Conservation (phyloP, 768 basidiomycete species). For the Phlegmacium glaucopus region DNA sequence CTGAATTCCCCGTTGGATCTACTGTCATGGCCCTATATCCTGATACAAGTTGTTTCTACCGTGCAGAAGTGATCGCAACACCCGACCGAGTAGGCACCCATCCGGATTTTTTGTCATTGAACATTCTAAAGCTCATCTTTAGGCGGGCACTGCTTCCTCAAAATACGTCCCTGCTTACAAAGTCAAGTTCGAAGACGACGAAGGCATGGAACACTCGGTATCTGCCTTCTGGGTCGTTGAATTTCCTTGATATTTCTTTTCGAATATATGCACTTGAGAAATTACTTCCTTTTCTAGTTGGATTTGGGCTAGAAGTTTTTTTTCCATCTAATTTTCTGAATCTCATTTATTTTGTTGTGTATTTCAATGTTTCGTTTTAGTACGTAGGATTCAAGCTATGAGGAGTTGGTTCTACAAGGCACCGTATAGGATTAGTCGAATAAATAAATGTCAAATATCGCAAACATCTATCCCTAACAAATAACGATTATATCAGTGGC, state of each 20-base stretch:
- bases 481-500: too few species aligned
- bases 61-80: slow-evolving; percentile 76
- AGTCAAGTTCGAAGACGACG: slow-evolving; percentile 87
- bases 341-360: neutral
- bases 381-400: neutral
- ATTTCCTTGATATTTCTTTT: slow-evolving; percentile 49
- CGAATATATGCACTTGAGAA: neutral
- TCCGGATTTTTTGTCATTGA: neutral
- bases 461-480: too few species aligned
- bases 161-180: slow-evolving; percentile 63
- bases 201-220: slow-evolving; percentile 76
- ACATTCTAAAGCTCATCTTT: neutral
- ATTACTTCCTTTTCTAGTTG: slow-evolving; percentile 7
- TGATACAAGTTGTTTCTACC: slow-evolving; percentile 89
- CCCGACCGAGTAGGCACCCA: slow-evolving; percentile 40
- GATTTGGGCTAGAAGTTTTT: too few species aligned
- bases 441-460: too few species aligned
- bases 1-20: slow-evolving; percentile 65
- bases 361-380: neutral
- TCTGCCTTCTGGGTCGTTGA: slow-evolving; percentile 81
- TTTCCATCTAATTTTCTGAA: neutral
- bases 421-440: too few species aligned
- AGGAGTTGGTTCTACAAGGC: neutral
- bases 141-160: slow-evolving; percentile 35
- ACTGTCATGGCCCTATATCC: slow-evolving; percentile 88